These are phyloP conservation scores for Zalaria obscura DNA, from an alignment of 2,329 filamentous ascomycete genomes.

Conservation along the genomic window DNA sequence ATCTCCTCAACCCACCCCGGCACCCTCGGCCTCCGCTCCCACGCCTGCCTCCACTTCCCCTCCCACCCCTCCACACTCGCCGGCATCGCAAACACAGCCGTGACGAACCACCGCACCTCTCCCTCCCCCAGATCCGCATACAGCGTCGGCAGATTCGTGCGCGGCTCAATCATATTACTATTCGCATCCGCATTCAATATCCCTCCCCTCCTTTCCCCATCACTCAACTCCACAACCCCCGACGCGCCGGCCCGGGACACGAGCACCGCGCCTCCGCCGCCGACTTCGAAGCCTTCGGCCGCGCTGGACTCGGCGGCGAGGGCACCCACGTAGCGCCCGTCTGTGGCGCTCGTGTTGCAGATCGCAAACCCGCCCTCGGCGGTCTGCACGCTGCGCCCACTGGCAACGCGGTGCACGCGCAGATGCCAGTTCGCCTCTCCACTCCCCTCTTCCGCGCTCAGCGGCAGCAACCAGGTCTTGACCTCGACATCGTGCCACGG, in stretches of 20 bases:
- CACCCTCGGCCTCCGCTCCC: conserved; percentile 17
- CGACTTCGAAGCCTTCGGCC: conserved; percentile 28
- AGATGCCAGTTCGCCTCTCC: conserved; percentile 55
- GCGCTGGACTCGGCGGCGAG: conserved; percentile 18
- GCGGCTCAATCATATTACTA: conserved; percentile 59
- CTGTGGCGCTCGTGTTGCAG: conserved; percentile 41
- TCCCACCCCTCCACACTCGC: conserved; percentile 37
- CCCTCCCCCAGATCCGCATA: conserved; percentile 46
- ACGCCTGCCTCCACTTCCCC: conserved; percentile 38
- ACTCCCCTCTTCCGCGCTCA: conserved; percentile 33
- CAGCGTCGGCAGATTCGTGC: conserved; percentile 58
- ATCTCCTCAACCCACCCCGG: conserved; percentile 13
- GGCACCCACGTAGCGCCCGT: conserved; percentile 40
- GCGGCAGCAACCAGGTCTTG: conserved; percentile 51
- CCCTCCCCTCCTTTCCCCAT: conserved; percentile 37
- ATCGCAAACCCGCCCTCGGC: conserved; percentile 67
- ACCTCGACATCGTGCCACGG: conserved; percentile 57
- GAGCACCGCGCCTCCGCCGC: conserved; percentile 21
- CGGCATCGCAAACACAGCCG: conserved; percentile 58
- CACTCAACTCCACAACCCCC: conserved; percentile 32
- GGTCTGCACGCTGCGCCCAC: conserved; percentile 48
- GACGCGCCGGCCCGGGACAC: conserved; percentile 36
- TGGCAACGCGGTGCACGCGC: conserved; percentile 46
- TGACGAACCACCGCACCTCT: conserved; percentile 51
- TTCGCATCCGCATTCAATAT: conserved; percentile 67